Base-by-base conservation (phyloP, 1,284 basidiomycete species). In the Ganoderma lucidum region DNA sequence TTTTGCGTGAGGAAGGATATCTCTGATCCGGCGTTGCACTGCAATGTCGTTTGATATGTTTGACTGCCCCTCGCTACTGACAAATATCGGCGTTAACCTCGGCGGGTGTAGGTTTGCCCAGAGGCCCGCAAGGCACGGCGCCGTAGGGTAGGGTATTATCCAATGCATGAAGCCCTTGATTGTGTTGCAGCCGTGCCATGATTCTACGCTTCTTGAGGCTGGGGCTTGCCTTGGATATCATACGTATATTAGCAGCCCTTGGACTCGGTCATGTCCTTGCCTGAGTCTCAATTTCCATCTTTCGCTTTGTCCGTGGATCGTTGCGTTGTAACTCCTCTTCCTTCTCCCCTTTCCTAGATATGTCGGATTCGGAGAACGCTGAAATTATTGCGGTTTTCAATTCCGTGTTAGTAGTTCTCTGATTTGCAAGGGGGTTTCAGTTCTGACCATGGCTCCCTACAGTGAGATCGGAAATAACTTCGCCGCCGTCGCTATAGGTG, bases 301-400 rank as follows among this genome's bases (percentile, higher is more conserved):
- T 35, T 35, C 35, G 35, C 35, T 35, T 35, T 35, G 35, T 35
- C 37, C 17, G 19, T 15, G 56, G 6, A n/a, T 32, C 17, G 35
- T 58, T 35, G 28, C 28, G 28, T 17, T 17, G 28, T 17, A 28
- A 55, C 32, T 58, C 15, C 17, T 19, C 17, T n/a, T 37, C 19
- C 23, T 61, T 37, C 37, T 35, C 39, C n/a, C 6, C 12, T 39
- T 39, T 60, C 30, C 41, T 14, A n/a, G n/a, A 37, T 28, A 64
- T 64, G 63, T 64, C 63, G 6, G 53, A 44, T 44, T 63, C 62
- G 12, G 63, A 64, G 9, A 28, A 30, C 39, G 15, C 55, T 10
- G 37, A 42, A 15, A 5, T 64, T 17, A 23, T 64, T n/a, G 63
- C 53, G 1, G 28, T 58, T 3, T 19, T 64, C 32, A 37, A 44